Conservation (phyloP, 208 protist genomes). For the Leishmania arabica region DNA sequence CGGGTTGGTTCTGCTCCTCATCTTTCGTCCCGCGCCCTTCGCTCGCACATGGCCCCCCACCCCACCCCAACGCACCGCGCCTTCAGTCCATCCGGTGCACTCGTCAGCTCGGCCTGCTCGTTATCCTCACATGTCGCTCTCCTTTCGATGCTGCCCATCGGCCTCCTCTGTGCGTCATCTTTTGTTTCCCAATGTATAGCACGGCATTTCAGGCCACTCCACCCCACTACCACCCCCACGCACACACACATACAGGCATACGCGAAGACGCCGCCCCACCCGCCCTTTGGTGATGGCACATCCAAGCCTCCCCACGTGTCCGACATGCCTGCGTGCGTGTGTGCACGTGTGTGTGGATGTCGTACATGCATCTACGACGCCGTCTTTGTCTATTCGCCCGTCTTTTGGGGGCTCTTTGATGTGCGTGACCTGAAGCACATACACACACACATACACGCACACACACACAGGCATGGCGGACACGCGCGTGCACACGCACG, state of each 20-base stretch:
- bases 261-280: neutral
- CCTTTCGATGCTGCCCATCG: neutral
- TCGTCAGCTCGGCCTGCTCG: neutral
- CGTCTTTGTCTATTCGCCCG: neutral
- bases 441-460: neutral
- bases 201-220: neutral
- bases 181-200: neutral
- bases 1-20: neutral
- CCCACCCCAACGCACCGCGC: neutral
- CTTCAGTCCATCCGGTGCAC: neutral
- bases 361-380: neutral
- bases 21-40: neutral
- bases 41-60: neutral
- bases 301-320: neutral
- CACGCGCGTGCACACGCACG: too few species aligned
- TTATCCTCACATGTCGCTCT: neutral
- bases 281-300: neutral
- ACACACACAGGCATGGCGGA: too few species aligned
- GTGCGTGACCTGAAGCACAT: neutral
- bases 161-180: neutral
- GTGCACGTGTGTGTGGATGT: neutral
- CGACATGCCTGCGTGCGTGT: neutral
- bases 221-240: neutral
- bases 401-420: neutral
- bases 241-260: neutral